Evolutionary conservation across 1,284 basidiomycete species (phyloP).

Genomic region (Heliocybe sulcata): DNA sequence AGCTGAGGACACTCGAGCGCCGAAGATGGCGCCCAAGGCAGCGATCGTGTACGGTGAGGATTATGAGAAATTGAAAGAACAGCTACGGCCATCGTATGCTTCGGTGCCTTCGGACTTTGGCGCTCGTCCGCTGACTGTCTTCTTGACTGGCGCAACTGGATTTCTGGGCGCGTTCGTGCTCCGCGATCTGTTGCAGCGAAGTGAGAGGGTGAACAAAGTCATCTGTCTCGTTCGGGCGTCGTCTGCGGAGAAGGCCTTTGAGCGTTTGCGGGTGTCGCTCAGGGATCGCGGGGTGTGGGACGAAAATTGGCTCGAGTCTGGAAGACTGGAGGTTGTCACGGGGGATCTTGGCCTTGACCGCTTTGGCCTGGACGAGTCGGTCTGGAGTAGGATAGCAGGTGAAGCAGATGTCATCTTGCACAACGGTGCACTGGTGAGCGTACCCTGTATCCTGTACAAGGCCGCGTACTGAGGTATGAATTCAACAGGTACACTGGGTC

Average conservation of each 20-base stretch:
- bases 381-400: conserved; percentile 65
- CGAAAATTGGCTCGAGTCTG: conserved; percentile 73
- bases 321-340: conserved; percentile 76
- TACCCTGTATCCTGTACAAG: not conserved
- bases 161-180: conserved; percentile 96
- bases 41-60: conserved; percentile 75
- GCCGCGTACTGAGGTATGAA: not conserved
- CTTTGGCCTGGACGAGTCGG: conserved; percentile 67
- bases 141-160: conserved; percentile 96
- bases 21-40: conserved; percentile 6
- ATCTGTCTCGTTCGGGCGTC: conserved; percentile 86
- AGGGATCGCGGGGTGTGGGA: conserved; percentile 89
- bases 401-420: conserved; percentile 88
- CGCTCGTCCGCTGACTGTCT: conserved; percentile 63
- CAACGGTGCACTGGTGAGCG: conserved; percentile 88
- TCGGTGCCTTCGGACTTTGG: conserved; percentile 45
- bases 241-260: conserved; percentile 56
- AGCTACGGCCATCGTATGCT: conserved; percentile 57
- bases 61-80: conserved; percentile 55
- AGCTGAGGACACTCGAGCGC: conserved; percentile 16
- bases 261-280: conserved; percentile 73
- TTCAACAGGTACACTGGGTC: conserved; percentile 89
- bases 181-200: conserved; percentile 66
- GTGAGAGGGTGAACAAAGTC: conserved; percentile 72
- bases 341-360: conserved; percentile 79